Conservation (phyloP, 768 basidiomycete genomes). For the Boletus edulis region DNA sequence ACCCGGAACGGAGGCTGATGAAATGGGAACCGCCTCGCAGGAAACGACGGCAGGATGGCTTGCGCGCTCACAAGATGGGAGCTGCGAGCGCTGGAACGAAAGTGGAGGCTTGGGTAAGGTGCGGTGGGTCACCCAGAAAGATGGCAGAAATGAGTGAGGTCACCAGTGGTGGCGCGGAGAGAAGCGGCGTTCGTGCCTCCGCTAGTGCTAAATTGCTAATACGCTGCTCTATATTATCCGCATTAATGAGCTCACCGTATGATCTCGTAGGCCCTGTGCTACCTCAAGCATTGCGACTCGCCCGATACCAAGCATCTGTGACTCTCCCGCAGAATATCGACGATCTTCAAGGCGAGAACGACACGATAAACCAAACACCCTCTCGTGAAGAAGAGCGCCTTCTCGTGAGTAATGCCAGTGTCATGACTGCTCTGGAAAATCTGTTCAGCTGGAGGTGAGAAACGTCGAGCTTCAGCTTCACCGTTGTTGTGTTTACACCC, state of each 20-base stretch:
- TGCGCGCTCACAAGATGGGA: no score
- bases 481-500: no score
- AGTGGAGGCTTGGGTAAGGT: no score
- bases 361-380: slow-evolving; percentile 14
- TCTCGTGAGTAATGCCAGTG: slow-evolving; percentile 21
- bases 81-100: no score
- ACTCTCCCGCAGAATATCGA: not conserved
- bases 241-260: not conserved
- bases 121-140: no score
- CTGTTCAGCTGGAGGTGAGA: slow-evolving; percentile 40
- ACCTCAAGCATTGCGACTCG: slow-evolving; percentile 24
- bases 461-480: not conserved
- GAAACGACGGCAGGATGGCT: no score
- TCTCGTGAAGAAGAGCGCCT: slow-evolving; percentile 21
- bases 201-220: no score
- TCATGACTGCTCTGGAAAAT: slow-evolving; percentile 30
- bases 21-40: no score
- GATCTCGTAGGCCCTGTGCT: slow-evolving; percentile 28
- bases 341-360: slow-evolving; percentile 2
- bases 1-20: no score
- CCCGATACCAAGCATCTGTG: slow-evolving; percentile 1
- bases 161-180: no score
- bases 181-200: no score
- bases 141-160: no score
- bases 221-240: not conserved